These are phyloP conservation scores for Canariomyces notabilis DNA, from an alignment of 2,329 filamentous ascomycete species.

Conservation along the genomic window DNA sequence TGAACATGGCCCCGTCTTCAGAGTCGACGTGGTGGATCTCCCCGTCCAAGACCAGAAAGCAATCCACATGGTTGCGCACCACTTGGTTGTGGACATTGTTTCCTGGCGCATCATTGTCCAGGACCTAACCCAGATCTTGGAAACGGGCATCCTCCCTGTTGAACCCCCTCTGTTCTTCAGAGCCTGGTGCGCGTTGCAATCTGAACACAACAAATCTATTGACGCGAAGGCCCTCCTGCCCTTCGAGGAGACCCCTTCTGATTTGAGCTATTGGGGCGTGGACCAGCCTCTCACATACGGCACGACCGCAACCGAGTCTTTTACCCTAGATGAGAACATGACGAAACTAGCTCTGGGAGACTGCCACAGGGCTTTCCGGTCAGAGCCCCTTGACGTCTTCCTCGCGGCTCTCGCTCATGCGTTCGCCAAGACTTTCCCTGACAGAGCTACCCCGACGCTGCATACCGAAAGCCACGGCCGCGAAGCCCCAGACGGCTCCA, in stretches of 20 bases:
- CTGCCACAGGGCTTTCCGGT: conserved; percentile 20
- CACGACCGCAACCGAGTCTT: conserved; percentile 15
- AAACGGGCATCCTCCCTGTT: conserved; percentile 12
- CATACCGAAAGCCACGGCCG: conserved; percentile 22
- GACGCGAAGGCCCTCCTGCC: conserved; percentile 14
- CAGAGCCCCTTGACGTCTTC: conserved; percentile 22
- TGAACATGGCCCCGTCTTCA: conserved; percentile 21
- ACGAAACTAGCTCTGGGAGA: conserved; percentile 17
- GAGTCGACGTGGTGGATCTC: conserved; percentile 17
- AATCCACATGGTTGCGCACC: conserved; percentile 22
- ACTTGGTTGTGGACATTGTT: conserved; percentile 21
- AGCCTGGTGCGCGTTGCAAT: conserved; percentile 18
- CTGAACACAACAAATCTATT: conserved; percentile 9
- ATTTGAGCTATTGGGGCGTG: conserved; percentile 20
- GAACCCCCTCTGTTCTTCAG: conserved; percentile 17
- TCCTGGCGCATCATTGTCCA: conserved; percentile 24
- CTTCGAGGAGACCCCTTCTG: conserved; percentile 11
- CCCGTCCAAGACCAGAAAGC: conserved; percentile 7
- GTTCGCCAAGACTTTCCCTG: conserved; percentile 18
- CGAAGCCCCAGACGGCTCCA: conserved; percentile 12
- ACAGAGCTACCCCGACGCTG: conserved; percentile 16
- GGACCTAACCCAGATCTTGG: conserved; percentile 18
- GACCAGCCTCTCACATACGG: conserved; percentile 16
- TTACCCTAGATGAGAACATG: conserved; percentile 13
- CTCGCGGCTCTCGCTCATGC: conserved; percentile 19